These are phyloP conservation scores for Fusarium domesticum DNA, from an alignment of 2,329 filamentous ascomycete genomes.

Conservation along the genomic window DNA sequence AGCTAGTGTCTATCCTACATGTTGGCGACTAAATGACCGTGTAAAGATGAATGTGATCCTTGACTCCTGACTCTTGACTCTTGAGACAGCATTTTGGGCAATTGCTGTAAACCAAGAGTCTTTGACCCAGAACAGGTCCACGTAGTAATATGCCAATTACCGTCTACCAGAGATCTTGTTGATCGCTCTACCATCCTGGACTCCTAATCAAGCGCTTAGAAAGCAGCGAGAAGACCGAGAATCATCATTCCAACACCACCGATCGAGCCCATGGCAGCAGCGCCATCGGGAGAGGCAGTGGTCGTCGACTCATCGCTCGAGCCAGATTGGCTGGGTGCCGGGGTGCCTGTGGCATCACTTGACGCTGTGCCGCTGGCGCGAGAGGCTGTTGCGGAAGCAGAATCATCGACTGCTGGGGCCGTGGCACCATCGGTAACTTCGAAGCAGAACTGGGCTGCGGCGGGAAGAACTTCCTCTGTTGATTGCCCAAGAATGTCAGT, in stretches of 20 bases:
- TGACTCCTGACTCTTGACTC: neutral
- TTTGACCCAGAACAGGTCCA: too few relatives aligned
- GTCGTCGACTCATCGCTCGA: neutral
- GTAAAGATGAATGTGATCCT: too few relatives aligned
- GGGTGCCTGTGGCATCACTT: conserved; percentile 1
- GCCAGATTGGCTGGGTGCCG: neutral
- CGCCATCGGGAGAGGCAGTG: conserved; percentile 3
- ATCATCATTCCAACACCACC: conserved; percentile 7
- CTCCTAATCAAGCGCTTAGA: conserved; percentile 1
- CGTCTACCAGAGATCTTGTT: too few relatives aligned
- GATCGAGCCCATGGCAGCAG: conserved; percentile 7
- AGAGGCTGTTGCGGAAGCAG: neutral
- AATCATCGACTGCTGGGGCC: conserved; percentile 8
- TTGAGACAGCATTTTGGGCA: neutral
- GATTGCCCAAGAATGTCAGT: too few relatives aligned
- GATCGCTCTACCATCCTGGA: neutral
- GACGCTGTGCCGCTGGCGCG: neutral
- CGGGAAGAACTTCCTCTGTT: conserved; percentile 24
- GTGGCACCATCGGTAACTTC: conserved; percentile 11
- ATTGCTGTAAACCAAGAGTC: too few relatives aligned
- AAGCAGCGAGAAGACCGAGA: conserved; percentile 6
- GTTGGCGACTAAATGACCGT: too few relatives aligned
- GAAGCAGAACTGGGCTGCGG: conserved; percentile 21
- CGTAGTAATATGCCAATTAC: neutral
- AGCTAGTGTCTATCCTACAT: neutral